phyloP scores from a whole-genome alignment of 2,329 filamentous ascomycete genomes.

The Trichoderma asperellum region DNA sequence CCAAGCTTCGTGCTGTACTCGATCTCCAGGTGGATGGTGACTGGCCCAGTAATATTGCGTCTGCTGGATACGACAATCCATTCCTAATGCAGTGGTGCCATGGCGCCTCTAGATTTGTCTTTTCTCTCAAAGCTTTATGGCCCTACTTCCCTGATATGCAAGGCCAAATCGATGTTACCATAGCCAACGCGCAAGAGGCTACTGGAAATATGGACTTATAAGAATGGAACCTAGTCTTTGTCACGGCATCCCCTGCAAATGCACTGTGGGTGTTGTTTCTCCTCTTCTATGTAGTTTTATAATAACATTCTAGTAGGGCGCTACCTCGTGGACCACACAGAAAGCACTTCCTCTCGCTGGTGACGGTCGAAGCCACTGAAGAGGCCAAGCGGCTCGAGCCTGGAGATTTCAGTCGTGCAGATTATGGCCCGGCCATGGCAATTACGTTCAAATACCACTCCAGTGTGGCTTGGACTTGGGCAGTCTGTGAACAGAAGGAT shows the following conservation, averaged over 20 bases:
- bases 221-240: conserved; percentile 68
- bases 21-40: conserved; percentile 66
- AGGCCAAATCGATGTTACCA: conserved; percentile 56
- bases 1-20: conserved; percentile 58
- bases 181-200: conserved; percentile 55
- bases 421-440: conserved; percentile 41
- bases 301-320: conserved; percentile 32
- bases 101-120: conserved; percentile 65
- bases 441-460: conserved; percentile 43
- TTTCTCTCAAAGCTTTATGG: conserved; percentile 60
- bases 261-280: conserved; percentile 53
- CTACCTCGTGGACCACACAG: conserved; percentile 41
- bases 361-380: conserved; percentile 59
- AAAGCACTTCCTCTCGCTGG: conserved; percentile 62
- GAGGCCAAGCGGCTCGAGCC: conserved; percentile 42
- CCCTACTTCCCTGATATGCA: conserved; percentile 59
- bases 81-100: conserved; percentile 65
- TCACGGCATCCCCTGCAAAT: conserved; percentile 67
- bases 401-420: conserved; percentile 44
- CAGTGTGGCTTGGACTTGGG: conserved; percentile 47
- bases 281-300: neutral
- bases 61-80: conserved; percentile 41
- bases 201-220: conserved; percentile 61
- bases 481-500: conserved; percentile 40
- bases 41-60: conserved; percentile 53